Evolutionary conservation across 768 basidiomycete genomes (phyloP).

Genomic region (Trametes cinnabarina): DNA sequence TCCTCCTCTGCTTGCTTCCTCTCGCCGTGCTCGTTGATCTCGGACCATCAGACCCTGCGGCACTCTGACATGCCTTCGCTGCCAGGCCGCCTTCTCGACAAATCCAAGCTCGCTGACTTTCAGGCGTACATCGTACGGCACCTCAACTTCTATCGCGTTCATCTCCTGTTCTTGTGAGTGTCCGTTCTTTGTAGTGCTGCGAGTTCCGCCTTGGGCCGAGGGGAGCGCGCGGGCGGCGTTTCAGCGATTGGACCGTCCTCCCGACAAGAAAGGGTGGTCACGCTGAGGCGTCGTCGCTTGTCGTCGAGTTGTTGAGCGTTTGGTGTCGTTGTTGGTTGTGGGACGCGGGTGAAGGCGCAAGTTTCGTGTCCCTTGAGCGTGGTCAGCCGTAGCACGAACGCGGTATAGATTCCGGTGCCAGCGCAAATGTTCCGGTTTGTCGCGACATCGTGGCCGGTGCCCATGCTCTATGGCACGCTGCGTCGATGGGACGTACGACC

Average conservation of each 20-base stretch:
- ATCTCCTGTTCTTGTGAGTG: slow-evolving; percentile 43
- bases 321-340: neutral
- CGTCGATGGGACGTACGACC: no score
- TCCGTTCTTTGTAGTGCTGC: neutral
- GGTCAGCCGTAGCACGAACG: neutral
- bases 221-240: neutral
- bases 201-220: neutral
- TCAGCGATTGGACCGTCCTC: neutral
- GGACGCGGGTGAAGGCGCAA: no score
- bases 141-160: slow-evolving; percentile 51
- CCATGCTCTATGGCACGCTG: no score
- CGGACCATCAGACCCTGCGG: neutral
- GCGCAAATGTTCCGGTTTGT: neutral
- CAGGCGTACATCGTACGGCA: slow-evolving; percentile 22
- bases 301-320: neutral
- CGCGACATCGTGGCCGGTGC: neutral
- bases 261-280: neutral
- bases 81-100: slow-evolving; percentile 3
- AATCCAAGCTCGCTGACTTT: slow-evolving; percentile 1
- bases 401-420: slow-evolving; percentile 4
- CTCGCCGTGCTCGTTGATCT: neutral
- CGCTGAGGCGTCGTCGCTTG: neutral
- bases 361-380: no score
- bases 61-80: slow-evolving; percentile 10
- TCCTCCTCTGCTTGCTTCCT: neutral